These are phyloP conservation scores for Porcisia hertigi DNA, from an alignment of 208 protist species.

Conservation along the genomic window DNA sequence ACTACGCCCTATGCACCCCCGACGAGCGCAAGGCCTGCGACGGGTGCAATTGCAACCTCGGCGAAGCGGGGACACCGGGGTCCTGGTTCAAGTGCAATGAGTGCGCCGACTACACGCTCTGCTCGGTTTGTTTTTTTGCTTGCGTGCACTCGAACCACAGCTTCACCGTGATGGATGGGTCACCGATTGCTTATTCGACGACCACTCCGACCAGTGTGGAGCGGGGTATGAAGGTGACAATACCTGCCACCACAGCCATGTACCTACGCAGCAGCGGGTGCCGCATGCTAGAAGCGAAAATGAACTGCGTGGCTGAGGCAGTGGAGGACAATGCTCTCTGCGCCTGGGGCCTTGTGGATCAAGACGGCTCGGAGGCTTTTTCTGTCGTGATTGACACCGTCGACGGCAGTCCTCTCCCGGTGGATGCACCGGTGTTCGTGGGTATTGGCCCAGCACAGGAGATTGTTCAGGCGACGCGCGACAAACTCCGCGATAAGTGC, in stretches of 20 bases:
- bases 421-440: slow-evolving; percentile 70
- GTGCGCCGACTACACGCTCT: slow-evolving; percentile 88
- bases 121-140: slow-evolving; percentile 71
- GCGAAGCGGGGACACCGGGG: slow-evolving; percentile 46
- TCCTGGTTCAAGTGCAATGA: slow-evolving; percentile 92
- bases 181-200: slow-evolving; percentile 57
- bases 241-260: slow-evolving; percentile 58
- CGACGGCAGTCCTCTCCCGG: slow-evolving; percentile 52
- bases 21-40: slow-evolving; percentile 72
- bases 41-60: slow-evolving; percentile 62
- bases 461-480: slow-evolving; percentile 62
- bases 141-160: slow-evolving; percentile 86
- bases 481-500: slow-evolving; percentile 68
- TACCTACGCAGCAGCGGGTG: slow-evolving; percentile 87
- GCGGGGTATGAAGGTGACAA: slow-evolving; percentile 72
- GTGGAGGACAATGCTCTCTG: slow-evolving; percentile 68
- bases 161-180: slow-evolving; percentile 82
- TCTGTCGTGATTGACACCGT: slow-evolving; percentile 71
- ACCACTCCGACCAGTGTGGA: slow-evolving; percentile 41
- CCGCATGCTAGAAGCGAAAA: slow-evolving; percentile 58
- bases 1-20: slow-evolving; percentile 53
- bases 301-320: slow-evolving; percentile 78
- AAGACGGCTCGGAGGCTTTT: slow-evolving; percentile 38
- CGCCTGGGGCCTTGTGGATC: slow-evolving; percentile 80
- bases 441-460: slow-evolving; percentile 67